Base-by-base conservation (phyloP, 306 rosid genomes). In the Cotoneaster glaucophyllus region DNA sequence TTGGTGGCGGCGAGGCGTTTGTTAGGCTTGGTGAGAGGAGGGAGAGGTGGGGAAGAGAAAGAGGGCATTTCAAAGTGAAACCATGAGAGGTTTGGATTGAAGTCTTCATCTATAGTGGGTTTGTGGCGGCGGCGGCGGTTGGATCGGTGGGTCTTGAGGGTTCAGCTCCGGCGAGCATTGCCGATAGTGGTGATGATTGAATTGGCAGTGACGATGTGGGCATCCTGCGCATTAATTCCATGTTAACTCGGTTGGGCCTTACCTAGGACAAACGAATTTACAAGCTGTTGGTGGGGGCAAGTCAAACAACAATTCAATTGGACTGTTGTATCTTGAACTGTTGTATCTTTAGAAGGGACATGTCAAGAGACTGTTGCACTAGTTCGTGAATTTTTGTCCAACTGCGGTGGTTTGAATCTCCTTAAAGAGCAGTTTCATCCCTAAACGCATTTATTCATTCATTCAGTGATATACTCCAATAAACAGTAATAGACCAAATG, bases 61-160 rank as follows among this genome's bases (percentile, higher is more conserved):
- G 88, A 71, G 86, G 85, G 92, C 92, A 89, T 93, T 88, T 90
- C 83, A 87, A 64, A 54, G 75, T 37, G 78, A 65, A 74, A 75
- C 85, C 85, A 81, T 79, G 65, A 69, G 80, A 64, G 69, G 77
- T 58, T 50, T 31, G 48, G 48, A 57, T 34, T 71, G 70, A 67
- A 43, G 66, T 61, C 81, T 82, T 85, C 89, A 82, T 82, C 80
- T 58, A 82, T 19, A 65, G 34, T 5, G 69, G 64, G 70, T 69
- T 61, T 37, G 77, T n/a, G 41, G 37, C 43, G 63, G 53, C 21
- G 53, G 67, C 37, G 64, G 67, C 26, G 11, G 54, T 17, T 50
- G 21, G 21, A 15, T 50, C 54, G 54, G 11, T 43, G 74, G 79
- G 41, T 44, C 25, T 17, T 13, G 56, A 53, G 78, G 14, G 62